Base-by-base conservation (phyloP, 2,329 filamentous ascomycete genomes). In the Cyclaneusma minus region DNA sequence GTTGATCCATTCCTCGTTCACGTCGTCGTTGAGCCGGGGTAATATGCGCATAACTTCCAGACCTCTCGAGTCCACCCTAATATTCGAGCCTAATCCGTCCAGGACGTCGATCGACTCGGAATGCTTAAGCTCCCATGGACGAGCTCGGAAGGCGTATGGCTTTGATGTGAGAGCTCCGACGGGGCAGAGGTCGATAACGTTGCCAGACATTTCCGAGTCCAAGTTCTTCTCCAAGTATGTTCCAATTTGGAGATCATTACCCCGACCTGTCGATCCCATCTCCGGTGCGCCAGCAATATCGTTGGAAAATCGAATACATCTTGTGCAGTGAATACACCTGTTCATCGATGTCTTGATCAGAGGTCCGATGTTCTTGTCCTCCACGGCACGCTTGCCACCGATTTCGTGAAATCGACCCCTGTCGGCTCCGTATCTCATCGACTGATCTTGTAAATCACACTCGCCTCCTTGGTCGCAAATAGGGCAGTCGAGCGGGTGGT, bases 281-380 rank as follows among this genome's bases (percentile, higher is more conserved):
- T 98, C 89, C 18, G 89, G 84, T 33, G 89, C 89, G 45, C 89
- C 89, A 35, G 89, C 89, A 46, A 98, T 67, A 47, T 98, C 89
- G 57, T 95, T 98, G 51, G 89, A 81, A 56, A 98, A 98, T 49
- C 89, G 84, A 43, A 98, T 73, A 58, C 89, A 98, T 47, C 89
- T 75, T 37, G 89, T 98, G 66, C 89, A 98, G 64, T 98, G 89
- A 47, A 98, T 98, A 57, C 89, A 98, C 52, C 89, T 72, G 67
- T 98, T 98, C 89, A 98, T 98, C 25, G 89, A 98, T 3, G 89
- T 98, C 71, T 98, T 98, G 60, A 98, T 81, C 41, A 98, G 57
- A 28, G 89, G 89, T 18, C 89, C 89, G 47, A 98, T 94, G 56
- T 98, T 95, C 69, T 98, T 98, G 58, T 98, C 89, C 61, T 98